phyloP scores from a whole-genome alignment of 441 rosid genomes.

The Sinapis alba region DNA sequence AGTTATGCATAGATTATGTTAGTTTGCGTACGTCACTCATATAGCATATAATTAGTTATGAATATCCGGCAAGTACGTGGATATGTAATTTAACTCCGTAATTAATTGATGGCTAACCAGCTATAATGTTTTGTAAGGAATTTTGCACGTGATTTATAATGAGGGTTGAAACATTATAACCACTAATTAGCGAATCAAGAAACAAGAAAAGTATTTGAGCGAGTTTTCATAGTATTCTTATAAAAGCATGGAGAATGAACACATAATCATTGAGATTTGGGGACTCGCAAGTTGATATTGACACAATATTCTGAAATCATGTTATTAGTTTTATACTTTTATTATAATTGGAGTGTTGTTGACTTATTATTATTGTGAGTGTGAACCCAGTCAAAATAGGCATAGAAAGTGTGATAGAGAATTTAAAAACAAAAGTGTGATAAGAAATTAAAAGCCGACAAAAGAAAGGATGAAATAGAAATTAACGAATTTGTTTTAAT shows the following conservation, averaged over 20 bases:
- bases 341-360: slow-evolving; percentile 4
- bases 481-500: not conserved
- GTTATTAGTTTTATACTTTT: not conserved
- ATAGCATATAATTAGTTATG: not conserved
- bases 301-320: slow-evolving; percentile 20
- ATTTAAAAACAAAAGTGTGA: not conserved
- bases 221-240: slow-evolving; percentile 18
- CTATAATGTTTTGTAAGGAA: slow-evolving; percentile 3
- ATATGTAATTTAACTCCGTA: not conserved
- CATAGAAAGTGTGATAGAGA: slow-evolving; percentile 19
- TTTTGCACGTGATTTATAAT: slow-evolving; percentile 29
- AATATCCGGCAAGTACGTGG: not conserved
- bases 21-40: not conserved
- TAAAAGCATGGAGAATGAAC: slow-evolving; percentile 14
- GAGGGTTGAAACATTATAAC: not conserved
- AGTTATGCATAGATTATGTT: not conserved
- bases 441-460: slow-evolving; percentile 29
- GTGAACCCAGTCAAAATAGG: slow-evolving; percentile 15
- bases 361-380: not conserved
- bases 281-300: slow-evolving; percentile 12
- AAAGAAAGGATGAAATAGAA: not conserved
- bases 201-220: not conserved
- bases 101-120: not conserved
- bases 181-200: slow-evolving; percentile 1
- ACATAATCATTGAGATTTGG: slow-evolving; percentile 26